Evolutionary conservation across 1,284 basidiomycete genomes (phyloP).

Genomic region (Austropuccinia psidii): DNA sequence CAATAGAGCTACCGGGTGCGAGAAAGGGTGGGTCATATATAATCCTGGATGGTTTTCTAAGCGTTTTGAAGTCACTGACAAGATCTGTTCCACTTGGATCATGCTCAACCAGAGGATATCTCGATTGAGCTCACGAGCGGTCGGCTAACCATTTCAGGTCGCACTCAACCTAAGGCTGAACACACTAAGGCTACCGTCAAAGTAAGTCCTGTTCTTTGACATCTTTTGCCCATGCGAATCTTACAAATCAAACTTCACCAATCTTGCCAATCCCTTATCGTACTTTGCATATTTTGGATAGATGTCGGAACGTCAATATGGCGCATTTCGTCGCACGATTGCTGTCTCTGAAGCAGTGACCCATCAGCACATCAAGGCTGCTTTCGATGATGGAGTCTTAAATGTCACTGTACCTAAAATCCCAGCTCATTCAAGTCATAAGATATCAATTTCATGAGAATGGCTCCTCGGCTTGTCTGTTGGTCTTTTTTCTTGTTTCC

Average conservation of each 20-base stretch:
- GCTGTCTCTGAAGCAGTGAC: background rate
- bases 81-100: too few relatives aligned
- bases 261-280: too few relatives aligned
- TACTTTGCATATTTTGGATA: background rate
- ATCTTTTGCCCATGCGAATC: background rate
- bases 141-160: background rate
- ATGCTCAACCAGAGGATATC: background rate
- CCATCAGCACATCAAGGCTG: background rate
- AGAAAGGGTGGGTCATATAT: background rate
- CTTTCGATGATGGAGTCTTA: background rate
- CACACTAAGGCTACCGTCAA: background rate
- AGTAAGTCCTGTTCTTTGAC: background rate
- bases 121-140: background rate
- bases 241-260: background rate
- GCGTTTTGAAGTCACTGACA: too few relatives aligned
- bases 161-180: background rate
- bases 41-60: too few relatives aligned
- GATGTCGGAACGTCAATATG: background rate
- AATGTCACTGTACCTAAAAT: background rate
- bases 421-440: background rate
- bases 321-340: background rate
- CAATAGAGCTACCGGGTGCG: background rate
- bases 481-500: too few relatives aligned
- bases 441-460: background rate
- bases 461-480: too few relatives aligned